Percentiles rank a stretch among this genome's conserved stretches.
These are phyloP conservation scores for Jamesozyma rosinii DNA, from an alignment of 805 yeast genomes.

Conservation along the genomic window DNA sequence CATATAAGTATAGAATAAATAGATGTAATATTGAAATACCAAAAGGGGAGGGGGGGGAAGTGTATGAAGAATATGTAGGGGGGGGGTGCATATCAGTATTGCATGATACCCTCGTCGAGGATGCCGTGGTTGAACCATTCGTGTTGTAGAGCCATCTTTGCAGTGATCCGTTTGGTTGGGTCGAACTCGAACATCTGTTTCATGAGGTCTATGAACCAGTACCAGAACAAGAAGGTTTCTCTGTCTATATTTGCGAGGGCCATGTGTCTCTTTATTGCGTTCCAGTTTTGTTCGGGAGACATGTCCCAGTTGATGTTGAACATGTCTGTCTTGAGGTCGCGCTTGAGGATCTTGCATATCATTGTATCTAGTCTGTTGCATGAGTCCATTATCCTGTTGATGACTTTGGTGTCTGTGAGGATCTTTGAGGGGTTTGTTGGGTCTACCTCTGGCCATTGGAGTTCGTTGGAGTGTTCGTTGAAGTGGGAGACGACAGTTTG, in stretches of 20 bases:
- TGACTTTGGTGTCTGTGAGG: conserved; percentile 24
- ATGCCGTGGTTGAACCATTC: conserved; percentile 70
- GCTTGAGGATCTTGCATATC: conserved; percentile 22
- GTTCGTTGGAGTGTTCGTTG: conserved; percentile 13
- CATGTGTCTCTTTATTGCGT: conserved; percentile 9
- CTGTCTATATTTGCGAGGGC: conserved; percentile 28
- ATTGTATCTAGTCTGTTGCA: conserved; percentile 27
- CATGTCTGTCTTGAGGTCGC: conserved; percentile 11
- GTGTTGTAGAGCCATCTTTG: conserved; percentile 66
- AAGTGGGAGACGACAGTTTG: conserved; percentile 28
- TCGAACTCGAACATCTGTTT: conserved; percentile 59
- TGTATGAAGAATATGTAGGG: background rate
- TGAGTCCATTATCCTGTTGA: conserved; percentile 23
- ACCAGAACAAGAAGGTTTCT: conserved; percentile 76
- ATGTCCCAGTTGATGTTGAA: conserved; percentile 26
- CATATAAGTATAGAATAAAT: background rate
- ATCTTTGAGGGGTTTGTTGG: conserved; percentile 16
- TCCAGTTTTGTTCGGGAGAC: conserved; percentile 27
- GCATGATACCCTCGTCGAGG: conserved; percentile 41
- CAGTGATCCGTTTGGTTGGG: conserved; percentile 64
- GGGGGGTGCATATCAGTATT: background rate
- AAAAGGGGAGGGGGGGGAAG: background rate
- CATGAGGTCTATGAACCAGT: conserved; percentile 62
- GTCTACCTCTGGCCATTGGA: conserved; percentile 29
- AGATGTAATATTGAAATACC: background rate